Base-by-base conservation (phyloP, 768 basidiomycete species). In the Chalciporus sphaerocephalus region DNA sequence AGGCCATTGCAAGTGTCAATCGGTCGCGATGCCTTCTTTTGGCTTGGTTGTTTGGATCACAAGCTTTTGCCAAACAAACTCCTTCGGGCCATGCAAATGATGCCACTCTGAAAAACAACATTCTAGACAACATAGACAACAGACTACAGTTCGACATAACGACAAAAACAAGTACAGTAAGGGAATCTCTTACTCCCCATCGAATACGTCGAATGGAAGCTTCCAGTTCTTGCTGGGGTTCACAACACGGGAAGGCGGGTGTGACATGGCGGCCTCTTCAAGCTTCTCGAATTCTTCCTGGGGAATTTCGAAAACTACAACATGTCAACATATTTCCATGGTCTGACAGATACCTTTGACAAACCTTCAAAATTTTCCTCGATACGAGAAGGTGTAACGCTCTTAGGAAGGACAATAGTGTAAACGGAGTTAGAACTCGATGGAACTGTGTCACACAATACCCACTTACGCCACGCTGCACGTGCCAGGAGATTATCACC, bases 351-450 rank as follows among this genome's bases (percentile, higher is more conserved):
- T n/a, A n/a, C n/a, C n/a, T n/a, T n/a, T n/a, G n/a, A n/a, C n/a
- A n/a, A n/a, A 79, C 85, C 66, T n/a, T 80, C 69, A 33, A 82
- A 66, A 69, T 92, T 91, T 61, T 87, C 85, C 45, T 73, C 68
- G 25, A 92, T 72, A 22, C 85, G 78, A 35, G 75, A 74, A 10
- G 84, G 72, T 3, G 80, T 83, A 12, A 88, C 85, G 51, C 83
- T 86, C 73, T 90, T 92, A 2, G 88, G 85, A 10, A 91, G 71
- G 6, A 83, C 83, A 44, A 84, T 70, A 38, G 81, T 85, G 53
- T 30, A 40, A 23, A 23, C 12, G 17, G 12, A 10, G 11, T 58
- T 21, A 55, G n/a, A 21, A 10, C 12, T 25, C 13, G 5, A 20
- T 28, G 3, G 12, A 9, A 38, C 25, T 13, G 8, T 0, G 10